phyloP scores from a whole-genome alignment of 768 basidiomycete genomes.

The Cubamyces lactineus region DNA sequence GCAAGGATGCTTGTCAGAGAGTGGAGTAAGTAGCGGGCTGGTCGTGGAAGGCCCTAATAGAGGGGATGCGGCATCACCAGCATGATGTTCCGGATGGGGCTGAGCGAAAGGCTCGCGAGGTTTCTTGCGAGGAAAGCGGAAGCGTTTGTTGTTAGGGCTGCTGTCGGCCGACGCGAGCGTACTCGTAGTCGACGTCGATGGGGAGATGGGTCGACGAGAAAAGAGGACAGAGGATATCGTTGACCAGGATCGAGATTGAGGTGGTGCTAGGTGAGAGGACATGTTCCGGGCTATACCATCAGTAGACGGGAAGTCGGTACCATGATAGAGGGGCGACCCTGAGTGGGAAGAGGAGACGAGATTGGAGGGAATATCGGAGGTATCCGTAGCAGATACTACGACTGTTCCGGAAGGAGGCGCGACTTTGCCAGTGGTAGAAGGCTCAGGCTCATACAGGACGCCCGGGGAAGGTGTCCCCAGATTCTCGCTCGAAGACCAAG shows the following conservation, averaged over 20 bases:
- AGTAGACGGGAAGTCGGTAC: background rate
- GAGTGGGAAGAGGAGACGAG: background rate
- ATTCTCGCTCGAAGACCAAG: constrained; percentile 9
- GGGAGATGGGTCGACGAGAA: constrained; percentile 5
- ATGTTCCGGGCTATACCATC: background rate
- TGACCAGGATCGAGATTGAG: constrained; percentile 9
- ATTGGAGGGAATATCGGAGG: background rate
- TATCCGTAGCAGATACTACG: constrained; percentile 2
- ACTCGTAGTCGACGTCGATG: constrained; percentile 16
- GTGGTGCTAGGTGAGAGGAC: background rate
- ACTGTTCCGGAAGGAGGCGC: constrained; percentile 10
- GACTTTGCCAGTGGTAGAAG: background rate
- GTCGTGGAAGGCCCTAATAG: background rate
- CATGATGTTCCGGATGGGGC: background rate
- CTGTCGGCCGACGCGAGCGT: constrained; percentile 7
- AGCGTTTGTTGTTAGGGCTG: background rate
- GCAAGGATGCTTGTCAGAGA: background rate
- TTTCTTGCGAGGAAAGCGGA: constrained; percentile 15
- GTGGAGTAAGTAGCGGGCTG: background rate
- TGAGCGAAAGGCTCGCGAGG: constrained; percentile 2
- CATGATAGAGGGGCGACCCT: background rate
- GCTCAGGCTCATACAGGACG: background rate
- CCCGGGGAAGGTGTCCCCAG: constrained; percentile 1
- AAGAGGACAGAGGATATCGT: constrained; percentile 11
- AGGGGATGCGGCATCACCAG: background rate